Evolutionary conservation across 2,329 filamentous ascomycete species (phyloP).

Genomic region (Neocatenulostroma microsporum): DNA sequence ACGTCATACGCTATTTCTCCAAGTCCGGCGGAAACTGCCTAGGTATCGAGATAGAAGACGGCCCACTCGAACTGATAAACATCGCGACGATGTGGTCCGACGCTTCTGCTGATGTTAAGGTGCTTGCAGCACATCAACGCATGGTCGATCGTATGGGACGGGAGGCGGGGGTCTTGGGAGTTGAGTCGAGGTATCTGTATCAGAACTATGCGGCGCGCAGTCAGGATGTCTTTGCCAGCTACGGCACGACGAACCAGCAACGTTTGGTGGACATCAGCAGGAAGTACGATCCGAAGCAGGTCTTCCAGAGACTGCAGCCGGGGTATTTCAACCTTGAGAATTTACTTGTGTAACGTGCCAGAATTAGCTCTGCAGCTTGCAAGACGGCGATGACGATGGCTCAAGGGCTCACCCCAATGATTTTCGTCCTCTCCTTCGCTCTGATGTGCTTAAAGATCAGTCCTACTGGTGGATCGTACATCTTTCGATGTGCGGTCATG

Average conservation of each 20-base stretch:
- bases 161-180: conserved; percentile 5
- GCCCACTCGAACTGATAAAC: conserved; percentile 8
- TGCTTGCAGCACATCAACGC: conserved; percentile 11
- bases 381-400: no score
- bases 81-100: conserved; percentile 13
- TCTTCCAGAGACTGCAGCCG: conserved; percentile 18
- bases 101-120: conserved; percentile 13
- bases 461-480: no score
- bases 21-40: conserved; percentile 13
- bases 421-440: no score
- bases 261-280: conserved; percentile 11
- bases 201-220: conserved; percentile 16
- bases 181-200: conserved; percentile 12
- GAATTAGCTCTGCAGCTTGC: no score
- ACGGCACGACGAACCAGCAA: conserved; percentile 15
- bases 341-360: no score
- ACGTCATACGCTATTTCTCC: conserved; percentile 5
- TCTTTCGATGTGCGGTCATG: no score
- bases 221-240: conserved; percentile 17
- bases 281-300: conserved; percentile 15
- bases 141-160: conserved; percentile 6
- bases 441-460: no score
- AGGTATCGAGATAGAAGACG: conserved; percentile 11
- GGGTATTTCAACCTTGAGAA: conserved; percentile 17
- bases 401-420: no score